Evolutionary conservation across 352 stramenopile genomes (phyloP).

Genomic region (Phytophthora parvispora): DNA sequence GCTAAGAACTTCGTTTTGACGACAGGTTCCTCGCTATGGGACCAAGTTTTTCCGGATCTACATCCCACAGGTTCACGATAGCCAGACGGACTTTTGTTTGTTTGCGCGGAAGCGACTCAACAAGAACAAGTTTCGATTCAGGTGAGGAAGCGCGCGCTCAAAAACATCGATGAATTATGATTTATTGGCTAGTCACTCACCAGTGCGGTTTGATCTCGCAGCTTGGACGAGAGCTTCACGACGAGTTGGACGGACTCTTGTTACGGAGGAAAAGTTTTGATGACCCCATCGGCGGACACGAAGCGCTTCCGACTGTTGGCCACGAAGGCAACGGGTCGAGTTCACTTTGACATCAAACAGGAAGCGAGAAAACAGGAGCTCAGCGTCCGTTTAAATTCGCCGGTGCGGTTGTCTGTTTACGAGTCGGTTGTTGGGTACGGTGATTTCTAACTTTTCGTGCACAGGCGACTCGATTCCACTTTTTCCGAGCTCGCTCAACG

Average conservation of each 20-base stretch:
- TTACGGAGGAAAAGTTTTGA: slow-evolving; percentile 73
- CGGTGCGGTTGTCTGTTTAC: slow-evolving; percentile 34
- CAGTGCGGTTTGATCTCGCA: slow-evolving; percentile 8
- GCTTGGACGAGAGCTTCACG: slow-evolving; percentile 66
- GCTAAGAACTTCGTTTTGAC: background rate
- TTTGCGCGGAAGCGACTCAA: slow-evolving; percentile 75
- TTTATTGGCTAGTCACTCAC: background rate
- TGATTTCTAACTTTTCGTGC: background rate
- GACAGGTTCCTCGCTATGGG: slow-evolving; percentile 62
- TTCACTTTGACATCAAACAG: slow-evolving; percentile 80
- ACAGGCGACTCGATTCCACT: slow-evolving; percentile 53
- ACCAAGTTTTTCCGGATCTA: slow-evolving; percentile 83
- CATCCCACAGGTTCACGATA: slow-evolving; percentile 75
- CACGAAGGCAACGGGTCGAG: slow-evolving; percentile 49
- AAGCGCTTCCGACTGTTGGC: slow-evolving; percentile 69
- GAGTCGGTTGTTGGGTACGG: background rate
- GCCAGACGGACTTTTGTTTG: slow-evolving; percentile 81
- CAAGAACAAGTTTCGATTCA: slow-evolving; percentile 88
- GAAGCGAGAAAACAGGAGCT: slow-evolving; percentile 81
- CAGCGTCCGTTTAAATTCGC: slow-evolving; percentile 62
- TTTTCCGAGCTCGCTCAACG: slow-evolving; percentile 52
- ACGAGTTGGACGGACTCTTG: slow-evolving; percentile 70
- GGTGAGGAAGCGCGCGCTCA: slow-evolving; percentile 21
- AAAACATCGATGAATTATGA: background rate
- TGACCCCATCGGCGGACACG: slow-evolving; percentile 51